Base-by-base conservation (phyloP, 192 early-diverging fungal genomes). In the Allomyces macrogynus region DNA sequence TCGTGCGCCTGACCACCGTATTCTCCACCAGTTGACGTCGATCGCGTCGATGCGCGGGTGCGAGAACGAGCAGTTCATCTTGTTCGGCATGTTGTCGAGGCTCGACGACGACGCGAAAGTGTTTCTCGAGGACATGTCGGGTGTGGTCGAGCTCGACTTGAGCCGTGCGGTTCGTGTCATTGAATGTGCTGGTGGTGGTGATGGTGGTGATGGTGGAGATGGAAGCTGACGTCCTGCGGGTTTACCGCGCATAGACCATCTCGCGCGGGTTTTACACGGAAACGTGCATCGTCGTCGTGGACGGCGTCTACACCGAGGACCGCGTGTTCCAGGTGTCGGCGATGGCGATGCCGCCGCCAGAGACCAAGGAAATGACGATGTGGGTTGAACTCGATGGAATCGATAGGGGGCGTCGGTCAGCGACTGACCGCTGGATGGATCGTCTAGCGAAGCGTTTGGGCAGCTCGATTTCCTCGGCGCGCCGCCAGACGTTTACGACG, bases 11-110 rank as follows among this genome's bases (percentile, higher is more conserved):
- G 73, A 57, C 69, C 69, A n/a, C 66, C 60, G n/a, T 3, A 11
- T 10, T 24, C 5, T 16, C 65, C n/a, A 23, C 10, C 10, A 16
- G 27, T 11, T 63, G 10, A 32, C 22, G n/a, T 62, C 87, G 5
- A 84, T 96, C 62, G 90, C 89, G 67, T 83, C 88, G 7, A 74
- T 96, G 60, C 85, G 83, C 74, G 91, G 80, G 27, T 78, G 78
- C 44, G 81, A 78, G 64, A 81, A 73, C 64, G 84, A 77, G 65
- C 68, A 70, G 42, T 91, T 87, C 67, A 62, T 92, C 24, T 72
- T 93, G 49, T 85, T 93, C 72, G 93, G 93, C 4, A 91, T 96
- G 90, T 74, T 96, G 42, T 82, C 90, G 23, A 81, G 84, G 71
- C 76, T 89, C 49, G 77, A 86, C 60, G 87, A 88, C 49, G 49